Conservation (phyloP, 768 basidiomycete species). For the Tricholoma saponaceum region DNA sequence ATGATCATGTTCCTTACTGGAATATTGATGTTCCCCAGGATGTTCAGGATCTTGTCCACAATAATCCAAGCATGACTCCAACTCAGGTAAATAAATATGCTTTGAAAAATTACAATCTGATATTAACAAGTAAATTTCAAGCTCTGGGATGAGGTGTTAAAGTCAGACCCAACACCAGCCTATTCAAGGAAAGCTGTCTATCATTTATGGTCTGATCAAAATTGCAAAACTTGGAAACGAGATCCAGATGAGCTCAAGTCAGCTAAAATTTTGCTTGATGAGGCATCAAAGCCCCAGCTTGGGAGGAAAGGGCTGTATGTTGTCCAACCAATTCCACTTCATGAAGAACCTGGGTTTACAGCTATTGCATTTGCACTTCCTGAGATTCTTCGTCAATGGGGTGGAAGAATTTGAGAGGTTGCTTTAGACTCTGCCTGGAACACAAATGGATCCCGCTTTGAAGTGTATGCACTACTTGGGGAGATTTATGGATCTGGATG, state of each 20-base stretch:
- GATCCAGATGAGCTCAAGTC: constrained; percentile 24
- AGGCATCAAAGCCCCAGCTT: not conserved
- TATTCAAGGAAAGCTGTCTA: constrained; percentile 17
- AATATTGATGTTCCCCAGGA: not conserved
- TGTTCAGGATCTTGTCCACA: constrained; percentile 6
- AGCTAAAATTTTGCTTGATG: constrained; percentile 5
- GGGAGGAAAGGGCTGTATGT: too few species aligned
- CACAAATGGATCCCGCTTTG: too few species aligned
- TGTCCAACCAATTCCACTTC: too few species aligned
- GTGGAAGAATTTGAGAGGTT: too few species aligned
- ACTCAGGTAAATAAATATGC: constrained; percentile 12
- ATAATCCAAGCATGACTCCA: constrained; percentile 2
- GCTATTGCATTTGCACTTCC: too few species aligned
- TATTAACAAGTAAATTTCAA: constrained; percentile 2
- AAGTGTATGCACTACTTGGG: too few species aligned
- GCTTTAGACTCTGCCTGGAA: too few species aligned
- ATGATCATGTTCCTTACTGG: not conserved
- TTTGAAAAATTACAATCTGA: not conserved
- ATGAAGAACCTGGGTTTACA: too few species aligned
- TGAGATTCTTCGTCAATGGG: too few species aligned
- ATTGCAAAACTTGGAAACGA: constrained; percentile 17
- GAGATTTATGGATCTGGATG: too few species aligned
- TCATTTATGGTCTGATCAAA: constrained; percentile 14
- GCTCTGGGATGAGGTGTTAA: constrained; percentile 18
- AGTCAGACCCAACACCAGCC: constrained; percentile 1